Base-by-base conservation (phyloP, 106 monocot genomes). In the Apostasia ramifera region DNA sequence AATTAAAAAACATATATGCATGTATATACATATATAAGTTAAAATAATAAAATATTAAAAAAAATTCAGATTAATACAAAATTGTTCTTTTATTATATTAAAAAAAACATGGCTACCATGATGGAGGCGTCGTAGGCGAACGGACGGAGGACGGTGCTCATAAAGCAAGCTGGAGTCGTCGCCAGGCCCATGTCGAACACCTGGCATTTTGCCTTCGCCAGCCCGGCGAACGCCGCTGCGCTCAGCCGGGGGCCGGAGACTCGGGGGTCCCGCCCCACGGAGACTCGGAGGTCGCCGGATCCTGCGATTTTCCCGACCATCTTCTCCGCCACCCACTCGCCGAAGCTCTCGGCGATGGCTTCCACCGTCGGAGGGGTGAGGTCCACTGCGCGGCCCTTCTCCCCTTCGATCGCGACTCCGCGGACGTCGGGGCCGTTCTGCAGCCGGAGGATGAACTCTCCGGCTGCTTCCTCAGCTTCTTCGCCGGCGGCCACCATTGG, bases 381-480 rank as follows among this genome's bases (percentile, higher is more conserved):
- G 64, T 82, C 82, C 40, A 82, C 85, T 0, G 40, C 47, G 3
- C 75, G 68, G 11, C 79, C 85, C 46, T 78, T 75, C 72, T 86
- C 85, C 4, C 85, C 85, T 2, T 86, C 85, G 55, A 82, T 3
- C 6, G 85, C 85, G 2, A 86, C 82, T 1, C 85, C 85, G 0
- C 85, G 78, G 8, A 86, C 82, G 45, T 86, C 85, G 3, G 85
- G 68, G 7, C 85, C 85, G 61, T 86, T 86, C 48, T 82, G 85
- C 4, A 86, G 76, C 53, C 85, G 62, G 11, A 78, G 14, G 47
- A 85, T 82, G 2, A 11, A 53, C 9, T 53, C 53, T 1, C 53
- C 53, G 6, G 53, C 5, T 2, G 53, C 53, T 53, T 53, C 9
- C 10, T 74, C 85, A 0, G 59, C 85, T 57, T 76, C 71, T 26